Evolutionary conservation across 106 monocot species (phyloP).

Genomic region (Apostasia shenzhenica): DNA sequence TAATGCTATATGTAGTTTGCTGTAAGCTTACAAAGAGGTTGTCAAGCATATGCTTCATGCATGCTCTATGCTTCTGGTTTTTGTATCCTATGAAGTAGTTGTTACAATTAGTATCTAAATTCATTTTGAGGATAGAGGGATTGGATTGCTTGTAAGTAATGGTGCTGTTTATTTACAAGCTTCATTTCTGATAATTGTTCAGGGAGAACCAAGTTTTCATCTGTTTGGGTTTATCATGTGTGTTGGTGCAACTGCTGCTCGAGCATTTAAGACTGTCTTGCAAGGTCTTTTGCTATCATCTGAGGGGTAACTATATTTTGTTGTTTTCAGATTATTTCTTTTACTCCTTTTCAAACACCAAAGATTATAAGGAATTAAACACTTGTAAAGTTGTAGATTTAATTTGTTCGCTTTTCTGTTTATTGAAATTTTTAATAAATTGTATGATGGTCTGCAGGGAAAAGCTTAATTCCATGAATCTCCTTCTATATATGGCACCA

Average conservation of each 20-base stretch:
- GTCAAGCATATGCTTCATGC: no score
- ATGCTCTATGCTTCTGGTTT: no score
- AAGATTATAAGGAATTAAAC: no score
- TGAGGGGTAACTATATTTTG: conserved; percentile 39
- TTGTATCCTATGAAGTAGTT: no score
- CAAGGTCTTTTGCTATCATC: conserved; percentile 59
- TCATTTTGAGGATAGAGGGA: no score
- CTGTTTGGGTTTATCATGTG: conserved; percentile 73
- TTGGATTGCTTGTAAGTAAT: no score
- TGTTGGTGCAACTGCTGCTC: conserved; percentile 53
- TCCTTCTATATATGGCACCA: conserved; percentile 13
- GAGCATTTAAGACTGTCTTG: conserved; percentile 58
- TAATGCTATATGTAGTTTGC: no score
- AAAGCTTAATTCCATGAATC: conserved; percentile 38
- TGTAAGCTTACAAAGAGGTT: no score
- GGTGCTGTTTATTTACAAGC: neutral
- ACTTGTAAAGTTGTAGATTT: no score
- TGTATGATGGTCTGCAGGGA: conserved; percentile 10
- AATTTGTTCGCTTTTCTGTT: no score
- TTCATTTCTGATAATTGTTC: neutral
- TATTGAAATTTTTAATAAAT: neutral
- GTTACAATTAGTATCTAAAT: no score
- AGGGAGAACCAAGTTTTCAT: conserved; percentile 77
- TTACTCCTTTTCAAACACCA: no score
- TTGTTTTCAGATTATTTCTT: neutral